Percentiles rank a stretch among this genome's conserved stretches.
Conservation (phyloP, 345 rosid genomes). For the Hibiscus syriacus region DNA sequence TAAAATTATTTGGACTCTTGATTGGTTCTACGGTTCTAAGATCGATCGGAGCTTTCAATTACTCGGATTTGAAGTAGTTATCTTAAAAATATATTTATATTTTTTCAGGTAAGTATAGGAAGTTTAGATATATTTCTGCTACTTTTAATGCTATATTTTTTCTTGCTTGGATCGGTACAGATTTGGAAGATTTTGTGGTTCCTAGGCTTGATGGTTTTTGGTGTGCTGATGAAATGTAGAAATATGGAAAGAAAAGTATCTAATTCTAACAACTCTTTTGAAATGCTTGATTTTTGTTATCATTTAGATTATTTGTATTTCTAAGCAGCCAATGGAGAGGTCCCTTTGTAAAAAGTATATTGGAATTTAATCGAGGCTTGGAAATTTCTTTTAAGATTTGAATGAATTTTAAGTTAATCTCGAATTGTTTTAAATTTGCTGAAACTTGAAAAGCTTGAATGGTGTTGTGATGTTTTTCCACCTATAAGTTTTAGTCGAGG, state of each 20-base stretch:
- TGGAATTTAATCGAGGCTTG: neutral
- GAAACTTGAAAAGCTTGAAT: neutral
- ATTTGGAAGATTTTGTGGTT: constrained; percentile 18
- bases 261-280: neutral
- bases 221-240: constrained; percentile 13
- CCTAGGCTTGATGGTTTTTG: constrained; percentile 8
- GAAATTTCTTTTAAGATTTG: neutral
- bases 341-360: neutral
- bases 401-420: constrained; percentile 1
- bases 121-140: neutral
- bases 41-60: constrained; percentile 18
- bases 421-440: constrained; percentile 15
- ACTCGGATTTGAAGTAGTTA: neutral
- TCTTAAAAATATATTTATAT: neutral
- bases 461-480: constrained; percentile 1
- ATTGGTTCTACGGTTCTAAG: neutral
- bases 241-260: constrained; percentile 8
- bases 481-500: neutral
- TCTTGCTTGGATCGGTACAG: constrained; percentile 28
- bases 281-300: neutral
- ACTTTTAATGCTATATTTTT: neutral
- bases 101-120: constrained; percentile 19
- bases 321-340: neutral
- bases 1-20: neutral
- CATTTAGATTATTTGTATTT: neutral